Percentiles rank a stretch among this genome's conserved stretches.
These are phyloP conservation scores for Hygrocybe punicea DNA, from an alignment of 768 basidiomycete genomes.

Conservation along the genomic window DNA sequence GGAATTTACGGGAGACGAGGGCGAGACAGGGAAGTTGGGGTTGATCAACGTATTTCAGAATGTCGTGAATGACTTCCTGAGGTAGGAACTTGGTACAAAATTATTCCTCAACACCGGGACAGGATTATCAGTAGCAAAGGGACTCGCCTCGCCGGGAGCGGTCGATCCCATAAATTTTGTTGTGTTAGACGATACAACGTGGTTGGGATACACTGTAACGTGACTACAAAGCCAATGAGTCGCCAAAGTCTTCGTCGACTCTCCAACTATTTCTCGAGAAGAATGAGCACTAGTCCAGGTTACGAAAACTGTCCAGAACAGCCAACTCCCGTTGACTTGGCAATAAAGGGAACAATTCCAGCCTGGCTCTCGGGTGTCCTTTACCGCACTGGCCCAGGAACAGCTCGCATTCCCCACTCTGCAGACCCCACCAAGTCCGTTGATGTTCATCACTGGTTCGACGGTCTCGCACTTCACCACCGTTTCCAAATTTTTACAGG, in stretches of 20 bases:
- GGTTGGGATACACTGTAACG: too few species aligned
- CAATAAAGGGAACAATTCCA: slow-evolving; percentile 27
- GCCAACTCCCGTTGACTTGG: slow-evolving; percentile 19
- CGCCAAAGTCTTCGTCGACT: too few species aligned
- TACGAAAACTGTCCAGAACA: slow-evolving; percentile 22
- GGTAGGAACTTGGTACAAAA: neutral
- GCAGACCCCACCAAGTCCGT: slow-evolving; percentile 12
- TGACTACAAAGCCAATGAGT: too few species aligned
- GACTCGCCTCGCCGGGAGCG: too few species aligned
- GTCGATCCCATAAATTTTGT: too few species aligned
- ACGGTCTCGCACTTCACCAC: slow-evolving; percentile 40
- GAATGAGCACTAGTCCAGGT: neutral
- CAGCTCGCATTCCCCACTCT: slow-evolving; percentile 24
- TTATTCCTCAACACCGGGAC: too few species aligned
- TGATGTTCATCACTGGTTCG: slow-evolving; percentile 40
- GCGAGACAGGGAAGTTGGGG: slow-evolving; percentile 1
- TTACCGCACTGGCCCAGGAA: slow-evolving; percentile 40
- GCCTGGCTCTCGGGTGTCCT: slow-evolving; percentile 36
- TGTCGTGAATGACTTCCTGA: neutral
- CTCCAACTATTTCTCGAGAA: too few species aligned
- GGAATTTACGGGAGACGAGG: neutral
- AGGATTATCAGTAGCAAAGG: too few species aligned
- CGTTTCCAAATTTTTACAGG: slow-evolving; percentile 36
- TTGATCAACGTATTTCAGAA: neutral
- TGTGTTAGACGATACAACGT: too few species aligned